phyloP scores from a whole-genome alignment of 2,329 filamentous ascomycete species.

The Cadophora sp. region DNA sequence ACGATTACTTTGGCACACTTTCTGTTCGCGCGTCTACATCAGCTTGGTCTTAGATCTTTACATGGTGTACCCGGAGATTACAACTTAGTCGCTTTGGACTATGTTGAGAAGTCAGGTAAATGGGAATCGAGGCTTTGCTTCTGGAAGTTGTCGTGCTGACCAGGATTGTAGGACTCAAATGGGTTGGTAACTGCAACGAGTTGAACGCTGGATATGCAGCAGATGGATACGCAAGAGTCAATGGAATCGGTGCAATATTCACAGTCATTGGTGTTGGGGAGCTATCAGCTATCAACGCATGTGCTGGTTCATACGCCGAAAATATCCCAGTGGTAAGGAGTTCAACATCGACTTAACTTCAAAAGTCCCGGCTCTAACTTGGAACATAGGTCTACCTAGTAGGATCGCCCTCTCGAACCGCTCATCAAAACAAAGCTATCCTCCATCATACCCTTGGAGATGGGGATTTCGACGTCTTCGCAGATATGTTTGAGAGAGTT shows the following conservation, averaged over 20 bases:
- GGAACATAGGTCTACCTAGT: constrained; percentile 55
- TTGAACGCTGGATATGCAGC: constrained; percentile 66
- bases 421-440: constrained; percentile 51
- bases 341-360: too few relatives aligned
- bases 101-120: constrained; percentile 58
- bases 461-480: constrained; percentile 80
- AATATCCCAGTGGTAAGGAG: constrained; percentile 65
- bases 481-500: constrained; percentile 74
- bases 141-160: neutral
- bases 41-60: constrained; percentile 67
- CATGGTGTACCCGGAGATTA: constrained; percentile 75
- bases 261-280: constrained; percentile 79
- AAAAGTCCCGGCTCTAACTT: neutral
- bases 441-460: constrained; percentile 75
- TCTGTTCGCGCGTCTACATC: constrained; percentile 66
- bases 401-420: constrained; percentile 53
- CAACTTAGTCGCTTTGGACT: constrained; percentile 71
- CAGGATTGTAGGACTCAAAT: constrained; percentile 51
- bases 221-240: constrained; percentile 78
- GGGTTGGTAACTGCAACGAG: constrained; percentile 46
- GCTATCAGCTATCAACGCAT: constrained; percentile 72
- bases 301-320: constrained; percentile 75
- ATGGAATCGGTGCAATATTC: constrained; percentile 70
- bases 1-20: constrained; percentile 64
- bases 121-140: too few relatives aligned